Base-by-base conservation (phyloP, 768 basidiomycete genomes). In the Tylopilus plumbeoviolaceoides region DNA sequence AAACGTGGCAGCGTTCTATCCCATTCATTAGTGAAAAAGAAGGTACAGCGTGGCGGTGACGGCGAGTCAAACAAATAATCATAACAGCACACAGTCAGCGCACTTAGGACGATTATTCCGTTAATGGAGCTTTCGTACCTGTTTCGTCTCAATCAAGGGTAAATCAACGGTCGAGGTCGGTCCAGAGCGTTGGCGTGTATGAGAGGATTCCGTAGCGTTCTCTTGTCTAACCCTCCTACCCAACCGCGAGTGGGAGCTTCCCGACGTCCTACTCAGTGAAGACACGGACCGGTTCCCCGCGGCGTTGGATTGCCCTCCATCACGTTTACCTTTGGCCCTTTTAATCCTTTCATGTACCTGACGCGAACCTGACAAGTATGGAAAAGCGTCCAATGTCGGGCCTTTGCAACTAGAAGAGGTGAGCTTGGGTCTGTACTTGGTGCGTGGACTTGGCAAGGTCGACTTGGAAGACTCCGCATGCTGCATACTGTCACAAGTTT, bases 101-200 rank as follows among this genome's bases (percentile, higher is more conserved):
- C 55, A 57, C 56, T 62, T 59, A 56, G 51, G 49, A 50, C 47
- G 18, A 55, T 54, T 40, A 48, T 54, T 53, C 58, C 59, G 47
- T 61, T 61, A 59, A 68, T 60, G 31, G 55, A 51, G 42, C 20
- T 47, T 39, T 60, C 72, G 63, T 66, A 72, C 71, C 56, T 57
- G 59, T 41, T 64, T 60, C 59, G 68, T 68, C 51, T 64, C 63
- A 36, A 59, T 53, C 51, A 61, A 58, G 57, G 66, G 60, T 55
- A 63, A 57, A 54, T 59, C 61, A 25, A 21, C 59, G 45, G 64
- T 45, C 51, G 54, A 57, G 55, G 50, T 40, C 44, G 57, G 58
- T 10, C 61, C 62, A 59, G 47, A 56, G 18, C 30, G 51, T 25
- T 60, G 53, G 8, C 41, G 48, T 25, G 23, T 36, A 44, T 49